A percentile compares a stretch with the other conserved stretches of the same genome.
These are phyloP conservation scores for Paracorniculantispora psalliotae DNA, from an alignment of 2,329 filamentous ascomycete species.

Conservation along the genomic window DNA sequence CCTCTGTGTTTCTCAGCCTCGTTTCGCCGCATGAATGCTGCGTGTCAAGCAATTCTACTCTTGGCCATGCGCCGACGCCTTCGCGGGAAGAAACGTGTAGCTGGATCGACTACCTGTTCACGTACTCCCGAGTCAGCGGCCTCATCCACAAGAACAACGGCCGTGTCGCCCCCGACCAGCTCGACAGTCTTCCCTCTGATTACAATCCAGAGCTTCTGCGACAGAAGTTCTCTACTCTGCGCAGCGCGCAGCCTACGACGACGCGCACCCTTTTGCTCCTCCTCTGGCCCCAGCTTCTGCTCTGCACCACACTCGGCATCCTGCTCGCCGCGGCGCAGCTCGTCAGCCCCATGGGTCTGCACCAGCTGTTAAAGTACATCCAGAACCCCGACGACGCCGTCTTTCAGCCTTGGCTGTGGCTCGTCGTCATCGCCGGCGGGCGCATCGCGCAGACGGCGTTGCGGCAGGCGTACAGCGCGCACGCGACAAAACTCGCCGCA, in stretches of 20 bases:
- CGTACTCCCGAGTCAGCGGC: constrained; percentile 29
- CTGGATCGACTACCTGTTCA: constrained; percentile 47
- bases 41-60: constrained; percentile 37
- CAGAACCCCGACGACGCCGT: constrained; percentile 38
- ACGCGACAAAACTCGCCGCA: constrained; percentile 49
- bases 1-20: constrained; percentile 28
- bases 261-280: neutral
- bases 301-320: constrained; percentile 28
- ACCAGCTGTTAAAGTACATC: constrained; percentile 47
- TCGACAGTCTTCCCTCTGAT: constrained; percentile 32
- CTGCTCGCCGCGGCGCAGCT: constrained; percentile 40
- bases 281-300: neutral
- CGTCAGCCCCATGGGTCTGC: constrained; percentile 48
- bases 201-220: neutral
- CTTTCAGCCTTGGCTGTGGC: constrained; percentile 48
- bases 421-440: constrained; percentile 48
- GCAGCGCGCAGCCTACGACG: neutral
- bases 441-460: constrained; percentile 42
- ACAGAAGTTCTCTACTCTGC: neutral
- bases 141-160: constrained; percentile 32
- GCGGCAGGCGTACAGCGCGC: constrained; percentile 54
- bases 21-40: constrained; percentile 46
- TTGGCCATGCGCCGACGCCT: constrained; percentile 35
- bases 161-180: constrained; percentile 28
- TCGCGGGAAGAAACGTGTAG: constrained; percentile 49